These are phyloP conservation scores for Fusarium aywerte DNA, from an alignment of 2,329 filamentous ascomycete species.

Conservation along the genomic window DNA sequence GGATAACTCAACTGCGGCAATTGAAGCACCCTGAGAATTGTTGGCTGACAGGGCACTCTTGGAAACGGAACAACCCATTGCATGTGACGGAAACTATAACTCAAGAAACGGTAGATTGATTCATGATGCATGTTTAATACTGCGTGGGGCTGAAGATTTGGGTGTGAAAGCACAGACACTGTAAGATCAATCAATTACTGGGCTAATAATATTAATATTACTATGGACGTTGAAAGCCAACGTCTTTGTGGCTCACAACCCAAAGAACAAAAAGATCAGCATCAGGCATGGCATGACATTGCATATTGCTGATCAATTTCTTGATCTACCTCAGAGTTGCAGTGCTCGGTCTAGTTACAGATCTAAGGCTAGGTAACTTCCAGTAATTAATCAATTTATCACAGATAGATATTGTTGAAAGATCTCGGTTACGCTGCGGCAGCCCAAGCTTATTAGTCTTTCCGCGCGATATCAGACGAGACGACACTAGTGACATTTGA, in stretches of 20 bases:
- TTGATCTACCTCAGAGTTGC: slow-evolving; percentile 17
- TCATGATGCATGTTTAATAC: not conserved
- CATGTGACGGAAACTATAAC: not conserved
- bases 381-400: not conserved
- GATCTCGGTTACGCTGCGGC: slow-evolving; percentile 14
- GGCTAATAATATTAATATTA: not conserved
- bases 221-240: not conserved
- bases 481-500: slow-evolving; percentile 18
- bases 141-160: not conserved
- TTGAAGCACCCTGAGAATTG: slow-evolving; percentile 24
- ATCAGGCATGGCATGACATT: too few relatives aligned
- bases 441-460: slow-evolving; percentile 9
- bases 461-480: slow-evolving; percentile 11
- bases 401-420: not conserved
- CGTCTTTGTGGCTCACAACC: not conserved
- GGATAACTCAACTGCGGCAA: slow-evolving; percentile 21
- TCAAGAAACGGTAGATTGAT: too few relatives aligned
- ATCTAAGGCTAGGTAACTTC: slow-evolving; percentile 1
- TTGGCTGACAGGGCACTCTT: slow-evolving; percentile 23
- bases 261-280: not conserved
- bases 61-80: slow-evolving; percentile 30
- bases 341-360: slow-evolving; percentile 20
- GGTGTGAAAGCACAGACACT: not conserved
- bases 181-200: not conserved
- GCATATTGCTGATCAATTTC: not conserved